Base-by-base conservation (phyloP, 306 rosid species). In the Benincasa hispida region DNA sequence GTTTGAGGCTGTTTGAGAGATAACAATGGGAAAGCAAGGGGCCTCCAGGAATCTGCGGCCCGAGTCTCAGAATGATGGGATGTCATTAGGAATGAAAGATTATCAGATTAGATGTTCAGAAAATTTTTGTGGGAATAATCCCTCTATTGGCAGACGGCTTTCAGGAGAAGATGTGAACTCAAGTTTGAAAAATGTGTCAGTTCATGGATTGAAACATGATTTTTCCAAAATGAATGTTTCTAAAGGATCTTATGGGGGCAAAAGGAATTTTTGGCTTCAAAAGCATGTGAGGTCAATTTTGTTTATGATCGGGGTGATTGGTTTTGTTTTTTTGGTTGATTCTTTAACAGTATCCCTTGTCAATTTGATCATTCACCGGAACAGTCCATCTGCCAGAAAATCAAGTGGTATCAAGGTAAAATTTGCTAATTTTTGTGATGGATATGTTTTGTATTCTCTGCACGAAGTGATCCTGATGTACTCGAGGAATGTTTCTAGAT, bases 311-410 rank as follows among this genome's bases (percentile, higher is more conserved):
- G 86, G 80, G 37, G 84, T 93, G 80, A 84, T 93, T 86, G 85
- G 79, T 73, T 86, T 87, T 68, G 82, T 93, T 76, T 85, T 90
- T 82, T 81, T 90, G 77, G 86, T 93, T 79, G 98, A 90, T 85
- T 90, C 92, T 77, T 79, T 90, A 15, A 53, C 90, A 84, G 85
- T 93, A 15, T 88, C 89, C 3, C 62, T 86, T 82, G 90, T 86
- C 65, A 88, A 91, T 88, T 80, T 81, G 22, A 65, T 82, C 75
- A 80, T 73, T 76, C 76, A 58, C 81, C 90, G 82, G 83, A 85
- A 81, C 21, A 66, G 50, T 78, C 39, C 79, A 51, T 13, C 83
- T 76, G 55, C 57, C 69, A 81, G 77, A 75, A 84, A 77, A 70
- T 84, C 90, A 72, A 87, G 63, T 76, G 74, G 37, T 57, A 67